Base-by-base conservation (phyloP, 2,329 filamentous ascomycete genomes). In the Sporothrix pallida region DNA sequence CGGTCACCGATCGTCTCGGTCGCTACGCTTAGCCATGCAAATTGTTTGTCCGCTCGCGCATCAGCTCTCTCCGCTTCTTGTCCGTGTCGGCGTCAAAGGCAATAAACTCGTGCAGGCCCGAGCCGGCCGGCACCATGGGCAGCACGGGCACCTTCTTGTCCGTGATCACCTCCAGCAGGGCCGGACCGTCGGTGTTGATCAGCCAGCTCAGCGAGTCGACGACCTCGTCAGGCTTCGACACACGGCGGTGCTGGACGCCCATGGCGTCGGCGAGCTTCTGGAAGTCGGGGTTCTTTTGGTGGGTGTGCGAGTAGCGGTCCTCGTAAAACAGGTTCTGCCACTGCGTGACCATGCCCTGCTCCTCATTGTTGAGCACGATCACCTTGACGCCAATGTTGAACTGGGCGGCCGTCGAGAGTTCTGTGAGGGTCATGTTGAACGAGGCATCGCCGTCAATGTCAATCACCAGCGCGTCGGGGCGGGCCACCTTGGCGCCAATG, bases 391-490 rank as follows among this genome's bases (percentile, higher is more conserved):
- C 95, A 81, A 98, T 98, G 85, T 96, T 93, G 87, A 98, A 98
- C 84, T 99, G 95, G 9, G 93, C 90, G 58, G 95, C 95, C 1
- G 95, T 98, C 63, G 92, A 93, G 71, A 99, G 90, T 85, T 99
- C 96, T 1, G 95, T 98, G 74, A 98, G 87, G 6, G 96, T 98
- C 96, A 99, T 98, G 87, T 94, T 93, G 86, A 99, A 98, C 3
- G 95, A 98, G n/a, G 95, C 96, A 81, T 98, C 96, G 76, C 96
- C 96, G 81, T 99, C 96, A 79, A 98, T 97, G 82, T 98, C 95
- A 74, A 98, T 90, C 75, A 98, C 95, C 70, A 97, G 89, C 75
- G 93, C 90, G 70, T 97, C 93, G 0, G 88, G 87, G 75, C 84
- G 83, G n/a, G 86, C 86, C 10, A 97, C 95, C 87, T 98, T 98